Conservation (phyloP, 1,284 basidiomycete genomes). For the Rhodotorula mucilaginosa region DNA sequence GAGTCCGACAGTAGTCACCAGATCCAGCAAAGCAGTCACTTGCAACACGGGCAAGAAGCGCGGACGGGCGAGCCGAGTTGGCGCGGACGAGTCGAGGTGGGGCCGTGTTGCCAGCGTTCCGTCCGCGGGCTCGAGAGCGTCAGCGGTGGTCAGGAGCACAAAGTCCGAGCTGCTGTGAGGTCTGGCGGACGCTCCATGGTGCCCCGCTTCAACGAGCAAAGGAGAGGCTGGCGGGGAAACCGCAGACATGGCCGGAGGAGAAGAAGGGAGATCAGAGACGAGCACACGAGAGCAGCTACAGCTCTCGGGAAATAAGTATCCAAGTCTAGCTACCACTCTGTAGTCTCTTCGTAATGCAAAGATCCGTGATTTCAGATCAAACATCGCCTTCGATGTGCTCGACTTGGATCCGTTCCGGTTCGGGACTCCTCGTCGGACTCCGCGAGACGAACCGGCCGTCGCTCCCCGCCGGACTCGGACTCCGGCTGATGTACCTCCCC, state of each 20-base stretch:
- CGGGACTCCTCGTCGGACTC: slow-evolving; percentile 37
- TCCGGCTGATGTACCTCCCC: slow-evolving; percentile 32
- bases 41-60: slow-evolving; percentile 13
- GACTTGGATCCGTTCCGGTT: slow-evolving; percentile 23
- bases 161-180: background rate
- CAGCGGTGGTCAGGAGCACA: slow-evolving; percentile 14
- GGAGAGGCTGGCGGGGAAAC: background rate
- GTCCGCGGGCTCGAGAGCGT: background rate
- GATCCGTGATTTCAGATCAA: background rate
- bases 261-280: background rate
- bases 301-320: too few species aligned
- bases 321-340: too few species aligned
- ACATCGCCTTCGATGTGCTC: slow-evolving; percentile 37
- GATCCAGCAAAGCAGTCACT: slow-evolving; percentile 2
- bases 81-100: background rate
- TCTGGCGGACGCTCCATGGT: background rate
- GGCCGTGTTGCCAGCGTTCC: background rate
- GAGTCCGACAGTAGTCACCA: background rate
- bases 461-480: slow-evolving; percentile 29
- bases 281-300: background rate
- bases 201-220: background rate
- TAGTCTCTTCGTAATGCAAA: background rate
- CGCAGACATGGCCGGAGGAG: background rate
- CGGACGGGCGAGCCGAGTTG: slow-evolving; percentile 10
- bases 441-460: slow-evolving; percentile 32